Evolutionary conservation across 2,329 filamentous ascomycete genomes (phyloP), one percentile per base, ranked within the genome.

Genomic region (Fusarium mangiferae): DNA sequence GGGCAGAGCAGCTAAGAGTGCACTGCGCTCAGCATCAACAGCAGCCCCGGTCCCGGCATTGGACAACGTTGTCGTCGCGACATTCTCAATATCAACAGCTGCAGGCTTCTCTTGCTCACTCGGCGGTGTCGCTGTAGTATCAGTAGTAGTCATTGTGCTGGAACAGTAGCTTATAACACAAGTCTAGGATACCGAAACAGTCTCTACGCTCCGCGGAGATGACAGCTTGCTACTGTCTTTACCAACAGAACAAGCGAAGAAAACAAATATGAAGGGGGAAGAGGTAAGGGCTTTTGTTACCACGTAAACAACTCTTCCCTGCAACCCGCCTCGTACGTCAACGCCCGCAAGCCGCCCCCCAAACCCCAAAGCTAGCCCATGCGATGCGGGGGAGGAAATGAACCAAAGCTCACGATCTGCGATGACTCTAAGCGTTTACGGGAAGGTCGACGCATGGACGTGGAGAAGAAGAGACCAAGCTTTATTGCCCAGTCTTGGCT

Each of bases 1-100:
- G 5, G 80, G 80, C 1, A 81, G 73, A 22, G 63, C 45, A 26
- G 80, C 80, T 8, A 81, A 68, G 15, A 79, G 72, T 20, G 78
- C 70, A 28, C 74, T 77, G 13, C 79, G 78, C 61, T 81, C 80
- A 51, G 75, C 66, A 41, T 80, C 75, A 36, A 80, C 73, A 7
- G 26, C 62, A 39, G 59, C 45, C 3, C 28, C 18, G 1, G 70
- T 18, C 7, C 48, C 22, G 4, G 12, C 20, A 60, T 74, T 75
- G 6, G 45, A 46, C 9, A 56, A n/a, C 9, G 13, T 55, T 6
- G 24, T 52, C 9, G 51, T 14, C 20, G 41, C 14, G 38, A 65
- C 63, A 57, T 75, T 75, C 46, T 75, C 73, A 10, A 75, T 15
- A 15, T 75, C 73, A 28, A 69, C 30, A 35, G 54, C 33, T 26